Evolutionary conservation across 2,329 filamentous ascomycete species (phyloP).

Genomic region (Stemphylium lycopersici): DNA sequence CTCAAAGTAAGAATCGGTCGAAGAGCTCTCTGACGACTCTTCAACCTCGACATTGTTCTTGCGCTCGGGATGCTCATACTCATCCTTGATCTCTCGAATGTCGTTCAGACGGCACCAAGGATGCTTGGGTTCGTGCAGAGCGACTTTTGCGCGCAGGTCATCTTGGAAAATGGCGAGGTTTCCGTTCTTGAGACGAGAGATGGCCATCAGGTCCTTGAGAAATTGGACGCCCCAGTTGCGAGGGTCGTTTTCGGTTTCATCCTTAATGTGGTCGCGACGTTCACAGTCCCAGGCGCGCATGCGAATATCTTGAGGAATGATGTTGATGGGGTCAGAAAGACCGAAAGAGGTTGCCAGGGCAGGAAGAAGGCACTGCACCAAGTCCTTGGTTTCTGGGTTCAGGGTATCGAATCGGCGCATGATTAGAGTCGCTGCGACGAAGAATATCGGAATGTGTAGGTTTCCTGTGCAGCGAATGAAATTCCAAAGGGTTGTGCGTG

Average conservation of each 20-base stretch:
- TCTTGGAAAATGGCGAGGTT: constrained; percentile 34
- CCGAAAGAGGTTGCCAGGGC: constrained; percentile 36
- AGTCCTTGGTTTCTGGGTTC: constrained; percentile 41
- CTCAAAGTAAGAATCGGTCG: constrained; percentile 38
- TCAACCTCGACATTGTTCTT: constrained; percentile 15
- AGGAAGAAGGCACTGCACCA: constrained; percentile 41
- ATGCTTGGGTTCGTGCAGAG: constrained; percentile 34
- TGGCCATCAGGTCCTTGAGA: constrained; percentile 41
- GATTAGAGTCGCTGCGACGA: background rate
- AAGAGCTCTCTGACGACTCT: constrained; percentile 25
- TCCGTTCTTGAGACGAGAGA: constrained; percentile 37
- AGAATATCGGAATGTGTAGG: too few relatives aligned
- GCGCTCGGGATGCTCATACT: constrained; percentile 35
- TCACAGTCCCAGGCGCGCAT: constrained; percentile 48
- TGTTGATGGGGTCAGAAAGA: constrained; percentile 27
- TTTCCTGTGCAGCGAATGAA: background rate
- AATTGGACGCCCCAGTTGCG: constrained; percentile 48
- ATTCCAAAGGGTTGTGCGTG: background rate
- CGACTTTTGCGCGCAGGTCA: constrained; percentile 34
- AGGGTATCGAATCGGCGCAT: constrained; percentile 44
- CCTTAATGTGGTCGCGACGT: constrained; percentile 42
- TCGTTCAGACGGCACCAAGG: constrained; percentile 41
- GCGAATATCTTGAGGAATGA: constrained; percentile 45
- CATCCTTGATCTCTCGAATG: constrained; percentile 38
- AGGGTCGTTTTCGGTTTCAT: constrained; percentile 41